Base-by-base conservation (phyloP, 805 yeast genomes). In the Kluyveromyces nonfermentans region DNA sequence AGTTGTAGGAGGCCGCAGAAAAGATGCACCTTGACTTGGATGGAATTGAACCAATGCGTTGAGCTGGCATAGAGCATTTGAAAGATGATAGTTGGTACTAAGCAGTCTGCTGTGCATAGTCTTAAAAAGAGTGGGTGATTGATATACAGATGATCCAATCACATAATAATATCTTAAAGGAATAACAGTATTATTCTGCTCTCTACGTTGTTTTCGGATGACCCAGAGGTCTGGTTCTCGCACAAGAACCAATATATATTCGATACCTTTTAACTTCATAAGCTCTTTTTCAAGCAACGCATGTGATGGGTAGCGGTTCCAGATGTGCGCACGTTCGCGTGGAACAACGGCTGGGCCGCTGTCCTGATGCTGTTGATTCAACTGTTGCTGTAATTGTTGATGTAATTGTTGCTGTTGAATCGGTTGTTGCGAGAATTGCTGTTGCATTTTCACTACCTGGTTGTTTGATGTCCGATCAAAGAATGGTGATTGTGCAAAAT, bases 201-300 rank as follows among this genome's bases (percentile, higher is more conserved):
- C 49, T 25, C 97, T 67, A 37, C 77, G 66, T 59, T 90, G 97
- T 57, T 89, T 88, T 45, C 94, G 72, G 8, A 90, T 77, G 21
- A 90, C 73, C 97, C 97, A 93, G 52, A 87, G 77, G 55, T 87
- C 96, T 0, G 97, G 97, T 52, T 89, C 97, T 34, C 87, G 69
- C 2, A 81, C 78, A 48, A 75, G 69, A 0, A 80, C 80, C 7
- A 93, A 72, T 1, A 85, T 78, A 55, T 85, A 93, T 63, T 93
- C 98, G 1, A 80, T 62, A 0, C 99, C 99, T 22, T 73, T 75
- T 85, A 93, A 80, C 50, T 83, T 85, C 43, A 69, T 63, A 47
- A 93, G 71, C 54, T 84, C 86, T 22, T 70, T 64, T 46, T 76
- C 78, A 28, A 74, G 57, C 45, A 66, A 64, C 1, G 60, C 59